Base-by-base conservation (phyloP, 805 yeast species). In the Yarrowia hollandica region DNA sequence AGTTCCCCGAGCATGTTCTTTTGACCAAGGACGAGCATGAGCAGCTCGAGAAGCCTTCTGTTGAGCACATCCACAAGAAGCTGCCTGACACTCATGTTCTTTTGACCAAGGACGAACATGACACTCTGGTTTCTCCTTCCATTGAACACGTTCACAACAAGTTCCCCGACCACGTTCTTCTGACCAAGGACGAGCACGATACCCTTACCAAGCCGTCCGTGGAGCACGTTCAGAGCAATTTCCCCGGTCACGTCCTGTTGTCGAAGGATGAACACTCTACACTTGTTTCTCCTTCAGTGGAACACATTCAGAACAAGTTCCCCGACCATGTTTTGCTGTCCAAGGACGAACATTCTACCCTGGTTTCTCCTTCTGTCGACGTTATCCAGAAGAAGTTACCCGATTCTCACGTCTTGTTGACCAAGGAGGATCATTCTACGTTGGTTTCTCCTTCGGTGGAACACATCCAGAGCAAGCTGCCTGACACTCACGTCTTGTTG, bases 51-150 rank as follows among this genome's bases (percentile, higher is more conserved):
- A 21, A 42, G 2, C 50, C 50, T 5, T n/a, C 34, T 8, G 34
- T 15, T 8, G 35, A 23, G 9, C 11, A 16, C 12, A 12, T 42
- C 3, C 12, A 16, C 8, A 12, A 14, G 14, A 37, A 37, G 8
- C 9, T 37, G 16, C 41, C 41, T 18, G 41, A 37, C 21, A 26
- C 30, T 33, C 25, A 37, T 18, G 41, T 37, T 15, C 11, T 37
- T 15, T 25, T 37, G 7, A 19, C 41, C 41, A 37, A 37, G 25
- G 10, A 19, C 14, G 25, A 4, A 3, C 37, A 33, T 15, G 4
- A 2, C 3, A 15, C 37, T 33, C 18, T 39, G n/a, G n/a, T 9
- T 19, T 19, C 52, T 11, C 69, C 71, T 1, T 30, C 64, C 3
- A 54, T 39, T 48, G 62, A 63, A 5, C 64, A 64, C 25, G 34